Base-by-base conservation (phyloP, 2,329 filamentous ascomycete genomes). In the Arthrobotrys iridis region DNA sequence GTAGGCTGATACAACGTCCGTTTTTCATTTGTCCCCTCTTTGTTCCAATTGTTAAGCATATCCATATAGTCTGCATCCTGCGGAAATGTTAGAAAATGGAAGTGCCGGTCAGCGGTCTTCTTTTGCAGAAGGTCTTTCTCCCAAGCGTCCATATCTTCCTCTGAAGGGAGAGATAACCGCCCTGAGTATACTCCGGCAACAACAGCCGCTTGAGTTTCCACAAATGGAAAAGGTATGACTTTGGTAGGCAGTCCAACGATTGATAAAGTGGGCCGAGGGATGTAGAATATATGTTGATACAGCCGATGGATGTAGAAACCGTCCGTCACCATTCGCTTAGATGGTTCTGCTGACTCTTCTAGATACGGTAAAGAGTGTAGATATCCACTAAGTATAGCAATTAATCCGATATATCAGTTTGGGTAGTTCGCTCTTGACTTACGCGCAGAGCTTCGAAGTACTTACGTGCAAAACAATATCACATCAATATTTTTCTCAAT, bases 151-250 rank as follows among this genome's bases (percentile, higher is more conserved):
- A 97, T 96, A 59, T 88, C 87, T 0, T 83, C 80, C 0, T 81
- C 81, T 0, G 87, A 80, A 0, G 93, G 93, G 6, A 97, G 83
- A 0, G 82, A 77, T 0, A 97, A 83, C 0, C 87, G 83, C 33
- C 91, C 90, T 0, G 92, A 88, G 87, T 92, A 96, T 0, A 93
- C 86, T 0, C 92, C 88, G 1, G 93, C 88, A 48, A 96, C 85
- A 0, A 92, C 87, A 0, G 93, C 90, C 0, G 89, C 88, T 82
- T 97, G 93, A 4, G 88, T 88, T 83, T 97, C 93, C 0, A 89
- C 86, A 0, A 95, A 79, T 0, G 92, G 90, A 81, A 96, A 96
- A 0, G 94, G 94, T n/a, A 96, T 90, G n/a, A 95, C 88, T 78
- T 90, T 91, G 80, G 93, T 90, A 13, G 91, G 89, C 40, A 97